phyloP scores from a whole-genome alignment of 2,329 filamentous ascomycete species.

The Stagonosporopsis vannaccii region DNA sequence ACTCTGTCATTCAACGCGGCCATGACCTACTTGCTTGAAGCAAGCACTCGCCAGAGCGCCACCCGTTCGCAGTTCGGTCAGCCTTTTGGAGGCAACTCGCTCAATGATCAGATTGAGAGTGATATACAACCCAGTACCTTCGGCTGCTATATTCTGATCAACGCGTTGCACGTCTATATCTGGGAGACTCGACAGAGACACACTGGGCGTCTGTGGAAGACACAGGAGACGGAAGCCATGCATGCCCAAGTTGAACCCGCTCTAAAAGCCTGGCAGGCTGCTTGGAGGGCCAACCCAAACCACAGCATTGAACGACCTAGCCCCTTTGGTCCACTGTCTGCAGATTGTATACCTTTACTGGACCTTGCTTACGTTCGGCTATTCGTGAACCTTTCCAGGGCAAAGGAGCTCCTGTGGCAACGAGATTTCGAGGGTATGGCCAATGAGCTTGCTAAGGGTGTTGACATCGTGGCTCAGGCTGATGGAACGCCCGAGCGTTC shows the following conservation, averaged over 20 bases:
- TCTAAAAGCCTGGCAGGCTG: conserved; percentile 90
- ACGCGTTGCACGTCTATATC: conserved; percentile 96
- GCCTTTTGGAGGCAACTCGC: conserved; percentile 57
- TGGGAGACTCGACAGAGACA: conserved; percentile 96
- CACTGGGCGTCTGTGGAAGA: conserved; percentile 86
- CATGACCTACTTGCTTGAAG: conserved; percentile 79
- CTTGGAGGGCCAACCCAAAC: conserved; percentile 85
- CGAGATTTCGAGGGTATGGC: conserved; percentile 92
- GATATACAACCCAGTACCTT: conserved; percentile 86
- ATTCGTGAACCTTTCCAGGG: conserved; percentile 90
- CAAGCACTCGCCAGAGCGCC: conserved; percentile 68
- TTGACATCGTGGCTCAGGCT: conserved; percentile 76
- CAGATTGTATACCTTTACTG: conserved; percentile 87
- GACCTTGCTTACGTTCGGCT: conserved; percentile 92
- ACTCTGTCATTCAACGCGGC: conserved; percentile 82
- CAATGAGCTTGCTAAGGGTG: conserved; percentile 80
- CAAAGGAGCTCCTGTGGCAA: conserved; percentile 94
- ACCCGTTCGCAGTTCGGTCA: conserved; percentile 52
- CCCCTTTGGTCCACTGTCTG: conserved; percentile 83
- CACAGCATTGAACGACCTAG: conserved; percentile 87
- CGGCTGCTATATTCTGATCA: conserved; percentile 89
- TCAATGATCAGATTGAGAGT: conserved; percentile 62
- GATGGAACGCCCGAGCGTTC: conserved; percentile 65
- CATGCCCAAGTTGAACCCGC: conserved; percentile 94
- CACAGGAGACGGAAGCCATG: conserved; percentile 93